These are phyloP conservation scores for Aspergillus floridensis DNA, from an alignment of 2,329 filamentous ascomycete genomes.

Conservation along the genomic window DNA sequence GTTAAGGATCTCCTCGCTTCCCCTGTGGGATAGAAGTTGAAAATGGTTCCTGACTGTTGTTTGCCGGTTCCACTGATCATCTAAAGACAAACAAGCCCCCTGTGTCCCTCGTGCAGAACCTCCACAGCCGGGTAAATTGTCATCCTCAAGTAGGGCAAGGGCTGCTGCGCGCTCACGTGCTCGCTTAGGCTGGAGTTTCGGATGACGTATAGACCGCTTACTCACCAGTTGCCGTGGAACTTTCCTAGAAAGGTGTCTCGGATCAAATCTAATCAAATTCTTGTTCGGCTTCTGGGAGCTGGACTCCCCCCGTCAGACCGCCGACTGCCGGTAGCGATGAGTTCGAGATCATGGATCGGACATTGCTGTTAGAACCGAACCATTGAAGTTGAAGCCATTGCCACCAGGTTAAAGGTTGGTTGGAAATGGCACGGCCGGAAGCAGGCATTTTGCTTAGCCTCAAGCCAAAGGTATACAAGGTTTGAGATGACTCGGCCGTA, in stretches of 20 bases:
- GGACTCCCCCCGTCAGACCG: background rate
- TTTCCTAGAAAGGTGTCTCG: background rate
- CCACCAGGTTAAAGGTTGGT: background rate
- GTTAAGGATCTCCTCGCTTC: background rate
- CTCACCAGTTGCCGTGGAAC: background rate
- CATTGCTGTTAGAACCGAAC: background rate
- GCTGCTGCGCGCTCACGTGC: background rate
- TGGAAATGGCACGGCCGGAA: too few species aligned
- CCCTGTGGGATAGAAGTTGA: background rate
- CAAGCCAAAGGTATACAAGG: background rate
- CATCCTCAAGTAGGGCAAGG: constrained; percentile 1
- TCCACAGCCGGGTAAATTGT: background rate
- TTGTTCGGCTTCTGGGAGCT: background rate
- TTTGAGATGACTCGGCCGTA: background rate
- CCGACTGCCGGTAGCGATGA: background rate
- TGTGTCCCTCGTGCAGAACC: background rate
- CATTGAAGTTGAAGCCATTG: background rate
- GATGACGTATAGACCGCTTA: constrained; percentile 1
- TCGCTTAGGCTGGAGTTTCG: background rate
- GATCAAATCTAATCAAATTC: background rate
- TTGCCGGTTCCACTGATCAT: background rate
- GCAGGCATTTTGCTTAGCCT: too few species aligned
- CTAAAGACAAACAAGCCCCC: background rate
- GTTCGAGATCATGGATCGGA: background rate
- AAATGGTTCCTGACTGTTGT: background rate